Percentiles rank a stretch among this genome's conserved stretches.
Conservation (phyloP, 306 rosid genomes). For the Malus fusca region DNA sequence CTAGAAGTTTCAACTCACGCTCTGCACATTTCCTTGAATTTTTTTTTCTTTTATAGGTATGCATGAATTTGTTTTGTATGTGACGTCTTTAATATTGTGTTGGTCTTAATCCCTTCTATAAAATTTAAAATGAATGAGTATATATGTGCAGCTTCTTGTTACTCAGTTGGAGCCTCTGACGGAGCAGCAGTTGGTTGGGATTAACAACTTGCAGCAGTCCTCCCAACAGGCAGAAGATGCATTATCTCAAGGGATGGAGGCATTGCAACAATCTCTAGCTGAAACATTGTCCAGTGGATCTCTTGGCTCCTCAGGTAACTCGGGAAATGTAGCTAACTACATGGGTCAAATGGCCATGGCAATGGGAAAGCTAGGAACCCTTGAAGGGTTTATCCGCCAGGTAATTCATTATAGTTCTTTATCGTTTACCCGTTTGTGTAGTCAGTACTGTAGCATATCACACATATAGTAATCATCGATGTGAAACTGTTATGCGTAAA, state of each 20-base stretch:
- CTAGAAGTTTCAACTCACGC: not conserved
- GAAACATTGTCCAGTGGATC: slow-evolving; percentile 77
- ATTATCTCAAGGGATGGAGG: slow-evolving; percentile 98
- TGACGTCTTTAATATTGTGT: not conserved
- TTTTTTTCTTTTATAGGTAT: not conserved
- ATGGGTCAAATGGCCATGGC: slow-evolving; percentile 99
- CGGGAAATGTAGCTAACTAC: slow-evolving; percentile 90
- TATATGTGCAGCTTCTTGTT: slow-evolving; percentile 65
- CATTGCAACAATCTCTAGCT: slow-evolving; percentile 85
- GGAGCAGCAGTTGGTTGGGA: slow-evolving; percentile 78
- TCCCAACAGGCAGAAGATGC: slow-evolving; percentile 99
- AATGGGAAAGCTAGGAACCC: slow-evolving; percentile 92
- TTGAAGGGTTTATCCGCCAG: slow-evolving; percentile 90
- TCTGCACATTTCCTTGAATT: not conserved
- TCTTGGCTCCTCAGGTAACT: slow-evolving; percentile 69
- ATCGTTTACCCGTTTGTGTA: not conserved
- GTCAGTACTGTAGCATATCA: not conserved
- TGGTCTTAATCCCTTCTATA: not conserved
- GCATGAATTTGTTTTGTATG: not conserved
- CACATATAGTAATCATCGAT: not conserved
- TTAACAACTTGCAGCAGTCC: slow-evolving; percentile 84
- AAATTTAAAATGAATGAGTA: slow-evolving; percentile 8
- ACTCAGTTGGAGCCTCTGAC: slow-evolving; percentile 92
- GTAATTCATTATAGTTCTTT: slow-evolving; percentile 24
- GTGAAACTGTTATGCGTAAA: not conserved